Percentiles rank a stretch among this genome's conserved stretches.
These are phyloP conservation scores for Solanum hybrid DNA, from an alignment of 305 asterid genomes.

Conservation along the genomic window DNA sequence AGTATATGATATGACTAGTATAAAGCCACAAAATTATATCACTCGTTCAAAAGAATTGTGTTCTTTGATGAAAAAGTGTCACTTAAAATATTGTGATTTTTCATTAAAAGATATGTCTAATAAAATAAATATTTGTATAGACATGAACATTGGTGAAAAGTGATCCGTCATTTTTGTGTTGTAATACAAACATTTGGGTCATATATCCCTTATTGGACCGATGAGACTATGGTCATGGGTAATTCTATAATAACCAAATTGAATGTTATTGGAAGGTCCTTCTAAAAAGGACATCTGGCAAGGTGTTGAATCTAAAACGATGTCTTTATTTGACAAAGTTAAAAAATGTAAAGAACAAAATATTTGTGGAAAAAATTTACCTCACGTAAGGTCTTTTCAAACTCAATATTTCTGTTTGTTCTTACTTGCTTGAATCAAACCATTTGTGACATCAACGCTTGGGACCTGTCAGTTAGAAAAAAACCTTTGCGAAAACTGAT, in stretches of 20 bases:
- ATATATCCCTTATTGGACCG: not conserved
- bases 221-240: not conserved
- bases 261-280: not conserved
- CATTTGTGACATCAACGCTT: not conserved
- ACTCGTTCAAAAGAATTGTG: not conserved
- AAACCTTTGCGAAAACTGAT: not conserved
- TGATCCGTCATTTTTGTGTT: not conserved
- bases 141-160: not conserved
- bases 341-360: not conserved
- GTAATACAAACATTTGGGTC: not conserved
- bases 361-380: not conserved
- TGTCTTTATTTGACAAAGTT: not conserved
- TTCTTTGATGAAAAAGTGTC: not conserved
- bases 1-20: not conserved
- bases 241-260: no score
- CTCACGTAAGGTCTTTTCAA: not conserved
- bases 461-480: not conserved
- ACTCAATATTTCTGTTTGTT: not conserved
- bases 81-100: not conserved
- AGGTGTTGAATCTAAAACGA: not conserved
- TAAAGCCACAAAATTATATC: not conserved
- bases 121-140: not conserved
- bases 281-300: not conserved
- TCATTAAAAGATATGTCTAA: no score
- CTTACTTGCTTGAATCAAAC: not conserved